These are phyloP conservation scores for Dipodascus albidus DNA, from an alignment of 805 yeast species.

Conservation along the genomic window DNA sequence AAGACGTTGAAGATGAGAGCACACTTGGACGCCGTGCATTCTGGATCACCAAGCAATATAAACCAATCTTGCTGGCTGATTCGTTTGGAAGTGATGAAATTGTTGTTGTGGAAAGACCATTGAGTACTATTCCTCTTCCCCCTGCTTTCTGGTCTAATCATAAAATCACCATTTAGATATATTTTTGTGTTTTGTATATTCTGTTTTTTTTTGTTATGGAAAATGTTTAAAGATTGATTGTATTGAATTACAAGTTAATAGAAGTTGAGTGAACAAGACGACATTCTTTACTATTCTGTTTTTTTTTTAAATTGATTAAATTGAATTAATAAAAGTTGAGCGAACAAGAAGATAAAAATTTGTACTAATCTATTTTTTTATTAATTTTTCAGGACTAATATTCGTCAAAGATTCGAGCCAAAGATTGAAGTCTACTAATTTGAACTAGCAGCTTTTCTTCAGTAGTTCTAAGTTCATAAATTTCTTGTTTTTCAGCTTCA, in stretches of 20 bases:
- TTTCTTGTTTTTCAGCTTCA: slow-evolving; percentile 62
- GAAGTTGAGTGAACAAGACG: too few species aligned
- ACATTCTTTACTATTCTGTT: too few species aligned
- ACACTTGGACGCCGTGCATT: slow-evolving; percentile 35
- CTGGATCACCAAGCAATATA: slow-evolving; percentile 68
- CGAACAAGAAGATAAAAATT: too few species aligned
- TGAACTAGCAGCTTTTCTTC: slow-evolving; percentile 26
- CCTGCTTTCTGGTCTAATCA: slow-evolving; percentile 29
- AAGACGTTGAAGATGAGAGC: slow-evolving; percentile 17
- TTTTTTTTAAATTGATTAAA: too few species aligned
- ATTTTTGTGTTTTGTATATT: too few species aligned
- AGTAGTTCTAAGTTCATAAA: slow-evolving; percentile 36
- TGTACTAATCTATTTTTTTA: too few species aligned
- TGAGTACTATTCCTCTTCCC: slow-evolving; percentile 33
- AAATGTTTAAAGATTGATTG: too few species aligned
- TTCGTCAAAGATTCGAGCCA: slow-evolving; percentile 29
- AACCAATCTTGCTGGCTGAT: slow-evolving; percentile 55
- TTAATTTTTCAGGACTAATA: too few species aligned
- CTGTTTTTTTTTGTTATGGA: too few species aligned
- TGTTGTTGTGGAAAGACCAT: slow-evolving; percentile 68
- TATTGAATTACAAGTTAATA: too few species aligned
- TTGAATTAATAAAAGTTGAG: too few species aligned
- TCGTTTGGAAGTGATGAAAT: slow-evolving; percentile 44
- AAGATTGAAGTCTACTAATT: slow-evolving; percentile 24
- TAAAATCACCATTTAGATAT: slow-evolving; percentile 12